Evolutionary conservation across 1,284 basidiomycete species (phyloP).

Genomic region (Irpex sp.): DNA sequence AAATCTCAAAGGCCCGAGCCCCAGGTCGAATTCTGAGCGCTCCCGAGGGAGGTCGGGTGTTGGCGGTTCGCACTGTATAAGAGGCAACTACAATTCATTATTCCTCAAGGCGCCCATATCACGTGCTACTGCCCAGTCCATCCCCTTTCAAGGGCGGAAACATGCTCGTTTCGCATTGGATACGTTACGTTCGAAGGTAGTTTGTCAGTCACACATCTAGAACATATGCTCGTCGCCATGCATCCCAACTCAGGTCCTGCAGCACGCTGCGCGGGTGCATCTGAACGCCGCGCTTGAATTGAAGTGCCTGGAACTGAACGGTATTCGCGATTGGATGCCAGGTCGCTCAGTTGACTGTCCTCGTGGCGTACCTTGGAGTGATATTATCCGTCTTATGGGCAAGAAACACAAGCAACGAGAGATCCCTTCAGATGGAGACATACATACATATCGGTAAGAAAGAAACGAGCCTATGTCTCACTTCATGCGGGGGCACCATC

Average conservation of each 20-base stretch:
- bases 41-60: too few species aligned
- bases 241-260: not conserved
- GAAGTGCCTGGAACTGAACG: not conserved
- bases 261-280: not conserved
- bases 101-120: not conserved
- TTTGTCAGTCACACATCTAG: not conserved
- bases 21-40: too few species aligned
- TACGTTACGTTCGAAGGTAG: not conserved
- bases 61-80: too few species aligned
- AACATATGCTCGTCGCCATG: not conserved
- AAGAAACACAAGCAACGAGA: not conserved
- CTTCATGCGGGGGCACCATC: constrained; percentile 35
- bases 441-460: not conserved
- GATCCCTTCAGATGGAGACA: not conserved
- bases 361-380: not conserved
- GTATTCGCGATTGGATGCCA: not conserved
- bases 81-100: not conserved
- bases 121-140: not conserved
- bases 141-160: too few species aligned
- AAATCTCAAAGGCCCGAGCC: too few species aligned
- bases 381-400: not conserved
- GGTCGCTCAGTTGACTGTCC: not conserved
- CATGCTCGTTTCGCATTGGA: not conserved
- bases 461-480: constrained; percentile 12
- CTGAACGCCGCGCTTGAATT: not conserved